Conservation (phyloP, 2,329 filamentous ascomycete species). For the Xylariaceae sp. region DNA sequence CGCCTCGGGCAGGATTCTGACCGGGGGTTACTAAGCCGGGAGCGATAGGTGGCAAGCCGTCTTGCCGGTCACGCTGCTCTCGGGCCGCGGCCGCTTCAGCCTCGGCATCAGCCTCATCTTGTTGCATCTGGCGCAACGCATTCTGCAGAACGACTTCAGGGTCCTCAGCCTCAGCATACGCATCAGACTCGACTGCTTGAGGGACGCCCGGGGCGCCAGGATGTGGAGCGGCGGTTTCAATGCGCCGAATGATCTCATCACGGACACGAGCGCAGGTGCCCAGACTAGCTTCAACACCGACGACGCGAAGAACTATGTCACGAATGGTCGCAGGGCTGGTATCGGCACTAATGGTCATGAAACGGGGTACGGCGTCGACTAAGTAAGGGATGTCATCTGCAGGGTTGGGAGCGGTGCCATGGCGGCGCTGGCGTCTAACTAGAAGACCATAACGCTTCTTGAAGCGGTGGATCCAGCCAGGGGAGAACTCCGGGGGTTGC, state of each 20-base stretch:
- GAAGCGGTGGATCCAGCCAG: slow-evolving; percentile 62
- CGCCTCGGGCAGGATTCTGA: slow-evolving; percentile 17
- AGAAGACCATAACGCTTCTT: slow-evolving; percentile 60
- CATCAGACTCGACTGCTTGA: slow-evolving; percentile 23
- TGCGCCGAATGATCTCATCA: slow-evolving; percentile 50
- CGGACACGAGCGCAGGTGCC: slow-evolving; percentile 54
- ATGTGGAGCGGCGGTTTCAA: slow-evolving; percentile 35
- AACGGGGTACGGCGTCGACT: slow-evolving; percentile 55
- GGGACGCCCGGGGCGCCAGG: slow-evolving; percentile 22
- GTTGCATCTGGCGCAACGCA: slow-evolving; percentile 54
- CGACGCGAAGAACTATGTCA: slow-evolving; percentile 51
- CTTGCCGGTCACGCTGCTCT: slow-evolving; percentile 48
- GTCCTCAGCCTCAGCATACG: slow-evolving; percentile 47
- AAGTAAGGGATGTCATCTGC: slow-evolving; percentile 58
- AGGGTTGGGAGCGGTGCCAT: slow-evolving; percentile 45
- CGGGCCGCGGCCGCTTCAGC: slow-evolving; percentile 53
- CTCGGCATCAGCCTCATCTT: slow-evolving; percentile 56
- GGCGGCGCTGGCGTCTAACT: slow-evolving; percentile 52
- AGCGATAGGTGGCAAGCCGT: slow-evolving; percentile 35
- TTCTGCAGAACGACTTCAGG: slow-evolving; percentile 57
- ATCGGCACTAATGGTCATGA: slow-evolving; percentile 55
- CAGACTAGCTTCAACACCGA: slow-evolving; percentile 53
- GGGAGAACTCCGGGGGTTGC: slow-evolving; percentile 57
- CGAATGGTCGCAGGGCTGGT: slow-evolving; percentile 58
- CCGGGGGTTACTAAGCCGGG: slow-evolving; percentile 26